Conservation (phyloP, 176 grass and related monocot species). For the Alloteropsis semialata region DNA sequence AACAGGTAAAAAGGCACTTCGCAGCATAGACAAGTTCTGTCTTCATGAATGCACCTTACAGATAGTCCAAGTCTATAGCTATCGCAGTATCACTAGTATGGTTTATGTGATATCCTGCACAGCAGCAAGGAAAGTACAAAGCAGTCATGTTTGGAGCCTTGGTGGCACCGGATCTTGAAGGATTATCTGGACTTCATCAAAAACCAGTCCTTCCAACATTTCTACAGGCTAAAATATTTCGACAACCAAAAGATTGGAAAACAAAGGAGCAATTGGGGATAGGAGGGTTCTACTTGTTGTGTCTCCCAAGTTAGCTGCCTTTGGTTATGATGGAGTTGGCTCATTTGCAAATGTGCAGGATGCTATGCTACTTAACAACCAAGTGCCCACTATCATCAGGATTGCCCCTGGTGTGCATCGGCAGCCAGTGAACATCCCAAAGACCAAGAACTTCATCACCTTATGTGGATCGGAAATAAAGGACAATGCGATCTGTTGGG, state of each 20-base stretch:
- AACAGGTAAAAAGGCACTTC: not conserved
- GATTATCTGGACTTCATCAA: not conserved
- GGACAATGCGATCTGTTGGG: conserved; percentile 50
- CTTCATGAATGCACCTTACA: not conserved
- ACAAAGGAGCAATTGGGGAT: conserved; percentile 1
- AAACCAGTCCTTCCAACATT: not conserved
- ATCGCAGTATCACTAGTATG: no score
- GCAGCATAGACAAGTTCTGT: not conserved
- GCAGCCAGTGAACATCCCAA: conserved; percentile 46
- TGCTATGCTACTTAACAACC: conserved; percentile 47
- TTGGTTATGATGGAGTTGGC: not conserved
- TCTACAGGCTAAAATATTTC: not conserved
- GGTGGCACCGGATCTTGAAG: not conserved
- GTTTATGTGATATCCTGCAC: not conserved
- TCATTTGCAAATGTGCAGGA: conserved; percentile 36
- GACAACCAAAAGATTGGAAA: not conserved
- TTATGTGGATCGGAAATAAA: conserved; percentile 33
- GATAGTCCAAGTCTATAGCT: not conserved
- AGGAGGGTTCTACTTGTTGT: not conserved
- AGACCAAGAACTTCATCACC: conserved; percentile 65
- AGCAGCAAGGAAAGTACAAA: not conserved
- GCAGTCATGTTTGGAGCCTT: not conserved
- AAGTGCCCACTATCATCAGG: conserved; percentile 39
- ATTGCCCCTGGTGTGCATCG: conserved; percentile 45
- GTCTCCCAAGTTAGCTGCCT: not conserved